Conservation (phyloP, 2,329 filamentous ascomycete species). For the Aspergillus intermedius region DNA sequence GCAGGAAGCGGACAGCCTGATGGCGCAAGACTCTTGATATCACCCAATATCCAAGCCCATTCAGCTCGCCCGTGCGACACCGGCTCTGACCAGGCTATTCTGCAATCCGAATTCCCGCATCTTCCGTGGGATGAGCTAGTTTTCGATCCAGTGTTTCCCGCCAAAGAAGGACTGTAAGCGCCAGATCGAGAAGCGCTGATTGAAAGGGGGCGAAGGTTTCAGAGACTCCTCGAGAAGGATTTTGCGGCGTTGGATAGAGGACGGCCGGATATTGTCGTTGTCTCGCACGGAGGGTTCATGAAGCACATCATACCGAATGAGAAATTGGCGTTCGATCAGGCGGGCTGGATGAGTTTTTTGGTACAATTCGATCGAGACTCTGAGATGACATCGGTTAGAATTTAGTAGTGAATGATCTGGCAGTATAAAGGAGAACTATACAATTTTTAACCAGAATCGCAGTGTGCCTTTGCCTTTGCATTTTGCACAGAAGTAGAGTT, state of each 20-base stretch:
- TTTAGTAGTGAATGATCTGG: too few species aligned
- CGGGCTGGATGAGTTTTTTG: conserved; percentile 2
- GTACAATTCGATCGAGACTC: conserved; percentile 3
- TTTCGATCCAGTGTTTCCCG: conserved; percentile 5
- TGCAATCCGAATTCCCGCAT: conserved; percentile 7
- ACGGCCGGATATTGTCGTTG: conserved; percentile 9
- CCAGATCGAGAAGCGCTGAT: conserved; percentile 1
- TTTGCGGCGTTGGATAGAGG: conserved; percentile 3
- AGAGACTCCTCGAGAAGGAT: background rate
- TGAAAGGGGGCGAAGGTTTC: conserved; percentile 1
- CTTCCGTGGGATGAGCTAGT: conserved; percentile 6
- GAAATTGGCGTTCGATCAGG: background rate
- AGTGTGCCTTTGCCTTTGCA: too few species aligned
- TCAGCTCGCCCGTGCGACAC: conserved; percentile 11
- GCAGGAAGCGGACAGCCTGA: background rate
- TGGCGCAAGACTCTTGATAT: conserved; percentile 3
- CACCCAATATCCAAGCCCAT: conserved; percentile 9
- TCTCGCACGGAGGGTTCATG: conserved; percentile 10
- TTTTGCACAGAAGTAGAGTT: too few species aligned
- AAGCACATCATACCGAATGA: conserved; percentile 1
- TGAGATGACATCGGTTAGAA: too few species aligned
- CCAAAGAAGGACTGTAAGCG: conserved; percentile 5
- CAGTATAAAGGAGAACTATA: too few species aligned
- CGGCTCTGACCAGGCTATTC: conserved; percentile 4
- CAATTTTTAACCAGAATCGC: too few species aligned